These are phyloP conservation scores for Botrytis galanthina DNA, from an alignment of 2,329 filamentous ascomycete species.

Conservation along the genomic window DNA sequence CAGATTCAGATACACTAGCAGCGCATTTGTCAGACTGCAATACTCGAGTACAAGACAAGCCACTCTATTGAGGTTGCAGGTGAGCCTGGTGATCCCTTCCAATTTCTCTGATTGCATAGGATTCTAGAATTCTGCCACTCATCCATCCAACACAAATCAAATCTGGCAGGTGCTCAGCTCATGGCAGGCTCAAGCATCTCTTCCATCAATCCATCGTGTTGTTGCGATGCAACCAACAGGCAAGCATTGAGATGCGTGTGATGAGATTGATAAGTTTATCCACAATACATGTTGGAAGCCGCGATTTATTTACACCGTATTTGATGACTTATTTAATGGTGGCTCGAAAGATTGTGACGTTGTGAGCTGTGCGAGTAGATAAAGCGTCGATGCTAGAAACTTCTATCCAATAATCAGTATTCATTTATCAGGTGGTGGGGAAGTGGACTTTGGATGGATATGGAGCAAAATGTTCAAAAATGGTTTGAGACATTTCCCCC, in stretches of 20 bases:
- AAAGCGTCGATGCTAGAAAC: not conserved
- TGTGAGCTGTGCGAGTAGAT: not conserved
- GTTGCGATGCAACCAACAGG: not conserved
- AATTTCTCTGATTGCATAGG: not conserved
- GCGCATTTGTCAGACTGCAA: not conserved
- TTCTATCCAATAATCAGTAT: not conserved
- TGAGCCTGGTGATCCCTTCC: slow-evolving; percentile 6
- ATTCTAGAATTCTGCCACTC: not conserved
- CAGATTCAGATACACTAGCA: not conserved
- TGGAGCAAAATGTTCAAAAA: not conserved
- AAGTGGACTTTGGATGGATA: not conserved
- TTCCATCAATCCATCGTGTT: not conserved
- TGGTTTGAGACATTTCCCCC: not conserved
- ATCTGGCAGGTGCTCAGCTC: slow-evolving; percentile 7
- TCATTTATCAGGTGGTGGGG: not conserved
- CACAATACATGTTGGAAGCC: not conserved
- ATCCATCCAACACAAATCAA: not conserved
- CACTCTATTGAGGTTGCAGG: not conserved
- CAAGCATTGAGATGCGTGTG: not conserved
- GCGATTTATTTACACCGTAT: not conserved
- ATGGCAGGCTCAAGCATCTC: not conserved
- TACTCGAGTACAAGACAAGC: too few species aligned
- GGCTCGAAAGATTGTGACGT: not conserved
- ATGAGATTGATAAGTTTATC: not conserved
- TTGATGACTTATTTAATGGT: not conserved